Percentiles rank a stretch among this genome's conserved stretches.
Evolutionary conservation across 306 rosid genomes (phyloP).

Genomic region (Citrullus colocynthis): DNA sequence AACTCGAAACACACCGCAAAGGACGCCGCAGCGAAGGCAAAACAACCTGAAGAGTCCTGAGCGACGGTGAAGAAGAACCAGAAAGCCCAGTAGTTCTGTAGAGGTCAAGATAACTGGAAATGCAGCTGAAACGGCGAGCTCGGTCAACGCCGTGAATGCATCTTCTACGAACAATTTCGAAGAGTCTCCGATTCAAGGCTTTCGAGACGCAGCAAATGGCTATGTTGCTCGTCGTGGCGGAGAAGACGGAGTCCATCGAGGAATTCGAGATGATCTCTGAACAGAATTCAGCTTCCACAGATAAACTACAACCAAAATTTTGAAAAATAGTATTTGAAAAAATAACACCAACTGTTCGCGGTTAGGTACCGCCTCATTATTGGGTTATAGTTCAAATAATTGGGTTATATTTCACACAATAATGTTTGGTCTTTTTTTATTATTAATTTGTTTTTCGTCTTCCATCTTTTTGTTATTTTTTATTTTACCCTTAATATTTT

Average conservation of each 20-base stretch:
- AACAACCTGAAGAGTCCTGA: conserved; percentile 13
- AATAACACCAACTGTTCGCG: background rate
- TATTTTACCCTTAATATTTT: too few species aligned
- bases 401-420: background rate
- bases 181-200: conserved; percentile 35
- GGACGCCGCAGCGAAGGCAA: conserved; percentile 23
- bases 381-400: background rate
- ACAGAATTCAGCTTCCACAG: background rate
- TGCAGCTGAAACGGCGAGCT: conserved; percentile 27
- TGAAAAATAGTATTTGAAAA: background rate
- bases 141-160: conserved; percentile 18
- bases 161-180: conserved; percentile 13
- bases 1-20: conserved; percentile 38
- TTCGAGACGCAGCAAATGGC: conserved; percentile 31
- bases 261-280: background rate
- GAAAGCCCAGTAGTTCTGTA: conserved; percentile 2
- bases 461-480: too few species aligned
- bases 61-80: conserved; percentile 16
- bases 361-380: background rate
- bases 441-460: too few species aligned
- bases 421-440: too few species aligned
- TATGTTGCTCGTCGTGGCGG: conserved; percentile 27
- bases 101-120: conserved; percentile 7
- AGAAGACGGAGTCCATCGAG: conserved; percentile 55
- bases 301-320: background rate